Evolutionary conservation across 208 protist genomes (phyloP), one percentile per base, ranked within the genome.

Genomic region (Trypanosoma cruzi): DNA sequence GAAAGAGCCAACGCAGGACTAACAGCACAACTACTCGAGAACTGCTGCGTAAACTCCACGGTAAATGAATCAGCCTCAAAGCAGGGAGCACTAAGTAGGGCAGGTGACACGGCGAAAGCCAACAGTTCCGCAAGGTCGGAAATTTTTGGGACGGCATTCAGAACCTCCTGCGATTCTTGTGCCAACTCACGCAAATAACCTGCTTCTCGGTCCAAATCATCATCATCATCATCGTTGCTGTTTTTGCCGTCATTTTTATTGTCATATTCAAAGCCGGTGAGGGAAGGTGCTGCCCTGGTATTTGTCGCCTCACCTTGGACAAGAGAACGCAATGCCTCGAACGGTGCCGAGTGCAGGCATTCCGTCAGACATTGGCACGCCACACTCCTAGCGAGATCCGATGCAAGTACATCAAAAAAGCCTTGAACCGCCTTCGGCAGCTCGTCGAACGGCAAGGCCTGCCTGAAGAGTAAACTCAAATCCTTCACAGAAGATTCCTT

Each of bases 21-120:
- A 24, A 90, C 80, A 62, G 66, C 82, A 46, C 71, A 68, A 57
- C 63, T 75, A 44, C 78, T 81, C 10, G 78, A 83, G 58, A 71
- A 74, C 63, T 96, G 84, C 68, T 89, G 82, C 13, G 88, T 90
- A 65, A 96, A 94, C 58, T 88, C 72, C 16, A 96, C 73, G 0
- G 81, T 53, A 65, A 96, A 90, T 28, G 62, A 79, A 67, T 70
- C 79, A 18, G 62, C 52, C 31, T 73, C 62, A 64, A 92, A 96
- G 37, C 52, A 63, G 20, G 60, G 64, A 28, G 76, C 79, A 71
- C 84, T 87, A 24, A 81, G 71, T 64, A 96, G 66, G 11, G 90
- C 86, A 11, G 87, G 90, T 36, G 71, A 57, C 20, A 93, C 88
- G 3, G 85, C 76, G 31, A 79, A 68, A 34, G 69, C 68, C 5